These are phyloP conservation scores for Euphrasia arctica DNA, from an alignment of 305 asterid genomes.

Conservation along the genomic window DNA sequence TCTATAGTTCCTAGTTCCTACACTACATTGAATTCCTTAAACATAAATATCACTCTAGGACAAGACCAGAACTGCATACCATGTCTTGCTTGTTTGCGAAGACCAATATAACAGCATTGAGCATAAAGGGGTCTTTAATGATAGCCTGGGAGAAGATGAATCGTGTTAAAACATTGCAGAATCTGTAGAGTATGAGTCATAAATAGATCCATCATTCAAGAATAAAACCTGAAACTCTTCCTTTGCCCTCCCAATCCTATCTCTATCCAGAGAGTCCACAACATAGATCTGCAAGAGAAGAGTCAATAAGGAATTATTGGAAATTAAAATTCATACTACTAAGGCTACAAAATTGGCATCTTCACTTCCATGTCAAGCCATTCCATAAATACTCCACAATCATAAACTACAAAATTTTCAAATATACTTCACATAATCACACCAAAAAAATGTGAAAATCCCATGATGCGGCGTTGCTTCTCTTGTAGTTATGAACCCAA, in stretches of 20 bases:
- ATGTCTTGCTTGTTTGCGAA: slow-evolving; percentile 99
- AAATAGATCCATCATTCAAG: slow-evolving; percentile 25
- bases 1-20: neutral
- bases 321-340: too few relatives aligned
- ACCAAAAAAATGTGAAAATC: neutral
- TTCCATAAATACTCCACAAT: too few relatives aligned
- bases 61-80: slow-evolving; percentile 45
- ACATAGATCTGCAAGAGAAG: slow-evolving; percentile 71
- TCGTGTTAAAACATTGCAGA: slow-evolving; percentile 27
- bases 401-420: too few relatives aligned
- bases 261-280: slow-evolving; percentile 95
- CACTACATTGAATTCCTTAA: neutral
- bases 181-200: slow-evolving; percentile 23
- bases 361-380: too few relatives aligned
- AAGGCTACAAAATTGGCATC: too few relatives aligned
- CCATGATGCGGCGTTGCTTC: neutral
- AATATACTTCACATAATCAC: too few relatives aligned
- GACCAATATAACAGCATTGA: slow-evolving; percentile 88
- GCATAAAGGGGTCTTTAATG: slow-evolving; percentile 95
- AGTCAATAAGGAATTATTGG: too few relatives aligned
- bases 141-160: slow-evolving; percentile 56
- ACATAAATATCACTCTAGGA: slow-evolving; percentile 11
- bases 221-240: slow-evolving; percentile 85
- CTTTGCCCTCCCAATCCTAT: slow-evolving; percentile 82
- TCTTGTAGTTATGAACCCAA: neutral